Evolutionary conservation across 2,329 filamentous ascomycete species (phyloP).

Genomic region (Diaporthe sp.): DNA sequence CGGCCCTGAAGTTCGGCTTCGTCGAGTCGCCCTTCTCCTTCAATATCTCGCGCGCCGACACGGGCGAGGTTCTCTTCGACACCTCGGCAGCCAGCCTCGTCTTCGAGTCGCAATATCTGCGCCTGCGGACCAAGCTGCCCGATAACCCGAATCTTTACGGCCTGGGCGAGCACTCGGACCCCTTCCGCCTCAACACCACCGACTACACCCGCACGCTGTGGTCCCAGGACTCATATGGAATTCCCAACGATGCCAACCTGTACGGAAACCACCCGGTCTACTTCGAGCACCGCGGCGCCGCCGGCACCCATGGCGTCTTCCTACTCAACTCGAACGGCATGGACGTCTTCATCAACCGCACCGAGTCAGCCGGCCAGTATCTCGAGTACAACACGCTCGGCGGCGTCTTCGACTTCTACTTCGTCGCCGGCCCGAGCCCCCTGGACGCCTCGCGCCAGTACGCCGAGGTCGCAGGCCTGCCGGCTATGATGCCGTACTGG

Average conservation of each 20-base stretch:
- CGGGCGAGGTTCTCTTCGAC: slow-evolving; percentile 74
- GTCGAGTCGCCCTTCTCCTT: slow-evolving; percentile 58
- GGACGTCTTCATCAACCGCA: slow-evolving; percentile 81
- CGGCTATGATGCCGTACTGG: slow-evolving; percentile 76
- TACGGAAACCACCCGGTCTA: slow-evolving; percentile 85
- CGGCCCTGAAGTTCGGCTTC: slow-evolving; percentile 52
- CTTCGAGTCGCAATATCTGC: slow-evolving; percentile 84
- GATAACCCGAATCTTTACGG: slow-evolving; percentile 81
- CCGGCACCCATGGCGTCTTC: slow-evolving; percentile 75
- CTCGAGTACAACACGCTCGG: slow-evolving; percentile 86
- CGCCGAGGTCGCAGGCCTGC: slow-evolving; percentile 67
- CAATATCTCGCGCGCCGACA: slow-evolving; percentile 54
- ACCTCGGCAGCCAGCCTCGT: slow-evolving; percentile 76
- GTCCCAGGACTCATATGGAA: slow-evolving; percentile 75
- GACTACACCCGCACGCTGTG: slow-evolving; percentile 80
- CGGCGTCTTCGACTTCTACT: slow-evolving; percentile 81
- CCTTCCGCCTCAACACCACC: slow-evolving; percentile 76
- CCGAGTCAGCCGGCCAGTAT: slow-evolving; percentile 71
- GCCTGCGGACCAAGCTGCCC: slow-evolving; percentile 79
- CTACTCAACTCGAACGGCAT: slow-evolving; percentile 82
- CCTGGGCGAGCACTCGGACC: slow-evolving; percentile 82
- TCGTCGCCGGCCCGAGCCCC: slow-evolving; percentile 71
- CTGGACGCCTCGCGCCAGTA: slow-evolving; percentile 73
- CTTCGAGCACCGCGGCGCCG: slow-evolving; percentile 74
- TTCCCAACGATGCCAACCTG: slow-evolving; percentile 74